phyloP scores from a whole-genome alignment of 2,329 filamentous ascomycete species.

The Pyricularia grisea region DNA sequence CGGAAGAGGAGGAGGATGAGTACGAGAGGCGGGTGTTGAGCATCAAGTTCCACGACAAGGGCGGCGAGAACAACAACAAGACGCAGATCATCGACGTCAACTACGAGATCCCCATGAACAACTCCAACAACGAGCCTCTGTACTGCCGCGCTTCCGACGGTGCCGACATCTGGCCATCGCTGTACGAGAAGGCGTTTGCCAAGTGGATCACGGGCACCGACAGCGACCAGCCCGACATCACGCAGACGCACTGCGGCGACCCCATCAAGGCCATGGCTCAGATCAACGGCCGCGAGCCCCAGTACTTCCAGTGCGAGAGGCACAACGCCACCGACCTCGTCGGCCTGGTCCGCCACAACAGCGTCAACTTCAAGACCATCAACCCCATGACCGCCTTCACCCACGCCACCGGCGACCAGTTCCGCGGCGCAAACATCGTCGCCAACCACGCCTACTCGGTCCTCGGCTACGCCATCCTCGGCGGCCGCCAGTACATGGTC shows the following conservation, averaged over 20 bases:
- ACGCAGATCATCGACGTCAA: slow-evolving; percentile 25
- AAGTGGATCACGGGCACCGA: slow-evolving; percentile 27
- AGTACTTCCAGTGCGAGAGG: slow-evolving; percentile 3
- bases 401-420: slow-evolving; percentile 23
- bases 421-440: slow-evolving; percentile 30
- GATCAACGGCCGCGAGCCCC: slow-evolving; percentile 17
- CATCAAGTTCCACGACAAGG: slow-evolving; percentile 33
- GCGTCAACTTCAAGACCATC: slow-evolving; percentile 32
- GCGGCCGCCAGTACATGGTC: slow-evolving; percentile 13
- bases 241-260: slow-evolving; percentile 28
- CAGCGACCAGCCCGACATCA: slow-evolving; percentile 28
- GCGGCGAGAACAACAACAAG: slow-evolving; percentile 23
- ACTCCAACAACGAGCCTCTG: slow-evolving; percentile 29
- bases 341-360: slow-evolving; percentile 26
- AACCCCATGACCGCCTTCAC: slow-evolving; percentile 31
- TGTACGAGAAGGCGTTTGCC: slow-evolving; percentile 38
- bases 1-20: slow-evolving; percentile 13
- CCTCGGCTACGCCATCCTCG: slow-evolving; percentile 24
- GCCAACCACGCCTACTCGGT: slow-evolving; percentile 36
- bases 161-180: slow-evolving; percentile 31
- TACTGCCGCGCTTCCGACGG: slow-evolving; percentile 31
- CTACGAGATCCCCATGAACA: slow-evolving; percentile 33
- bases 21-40: slow-evolving; percentile 10
- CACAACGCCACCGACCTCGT: slow-evolving; percentile 19
- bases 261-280: slow-evolving; percentile 35